These are phyloP conservation scores for Climacium dendroides DNA, from an alignment of 225 moss, liverwort and hornwort species.

Conservation along the genomic window DNA sequence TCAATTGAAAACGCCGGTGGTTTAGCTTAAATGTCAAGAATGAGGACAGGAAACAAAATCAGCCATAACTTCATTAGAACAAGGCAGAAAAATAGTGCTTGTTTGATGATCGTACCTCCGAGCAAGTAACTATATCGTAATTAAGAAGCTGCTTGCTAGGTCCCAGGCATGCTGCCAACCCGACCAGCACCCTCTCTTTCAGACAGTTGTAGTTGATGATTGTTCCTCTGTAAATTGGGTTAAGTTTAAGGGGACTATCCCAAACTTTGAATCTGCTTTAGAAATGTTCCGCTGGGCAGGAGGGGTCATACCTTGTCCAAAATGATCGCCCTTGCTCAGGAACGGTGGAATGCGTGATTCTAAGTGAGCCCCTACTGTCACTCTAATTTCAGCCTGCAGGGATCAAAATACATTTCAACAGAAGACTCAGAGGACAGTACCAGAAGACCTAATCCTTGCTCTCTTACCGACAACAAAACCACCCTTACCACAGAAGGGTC, in stretches of 20 bases:
- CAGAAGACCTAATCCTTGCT: not conserved
- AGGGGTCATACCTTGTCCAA: slow-evolving; percentile 45
- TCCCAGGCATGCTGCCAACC: slow-evolving; percentile 31
- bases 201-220: not conserved
- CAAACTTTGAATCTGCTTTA: not conserved
- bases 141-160: slow-evolving; percentile 16
- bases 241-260: not conserved
- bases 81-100: not conserved
- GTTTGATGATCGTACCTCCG: slow-evolving; percentile 10
- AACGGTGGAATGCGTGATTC: not conserved
- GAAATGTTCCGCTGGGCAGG: not conserved
- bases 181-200: not conserved
- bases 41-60: not conserved
- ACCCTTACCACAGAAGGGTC: not conserved
- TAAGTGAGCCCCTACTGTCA: not conserved
- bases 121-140: slow-evolving; percentile 32
- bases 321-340: slow-evolving; percentile 48
- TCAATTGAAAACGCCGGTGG: not conserved
- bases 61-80: not conserved
- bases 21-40: not conserved
- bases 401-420: not conserved
- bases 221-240: not conserved
- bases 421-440: not conserved
- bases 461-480: not conserved
- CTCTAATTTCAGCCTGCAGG: slow-evolving; percentile 15